These are phyloP conservation scores for Ceriops zippeliana DNA, from an alignment of 345 rosid genomes.

Conservation along the genomic window DNA sequence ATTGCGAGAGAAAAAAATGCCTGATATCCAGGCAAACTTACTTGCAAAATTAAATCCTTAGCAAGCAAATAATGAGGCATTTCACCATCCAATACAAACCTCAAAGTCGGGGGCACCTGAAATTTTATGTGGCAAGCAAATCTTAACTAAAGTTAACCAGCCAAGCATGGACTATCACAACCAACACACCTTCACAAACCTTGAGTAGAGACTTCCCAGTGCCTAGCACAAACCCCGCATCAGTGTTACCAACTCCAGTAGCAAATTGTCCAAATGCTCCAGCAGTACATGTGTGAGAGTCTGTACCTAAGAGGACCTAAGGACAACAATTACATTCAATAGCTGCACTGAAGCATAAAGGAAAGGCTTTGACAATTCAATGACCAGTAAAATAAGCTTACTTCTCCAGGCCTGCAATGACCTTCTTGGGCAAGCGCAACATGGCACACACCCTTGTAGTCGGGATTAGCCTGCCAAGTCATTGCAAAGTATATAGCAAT, in stretches of 20 bases:
- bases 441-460: slow-evolving; percentile 98
- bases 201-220: slow-evolving; percentile 90
- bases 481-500: slow-evolving; percentile 14
- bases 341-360: neutral
- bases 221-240: slow-evolving; percentile 93
- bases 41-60: slow-evolving; percentile 97
- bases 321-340: slow-evolving; percentile 7
- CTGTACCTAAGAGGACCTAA: slow-evolving; percentile 91
- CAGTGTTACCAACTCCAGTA: slow-evolving; percentile 97
- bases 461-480: slow-evolving; percentile 75
- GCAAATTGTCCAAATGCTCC: slow-evolving; percentile 99
- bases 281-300: slow-evolving; percentile 96
- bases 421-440: slow-evolving; percentile 99
- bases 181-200: slow-evolving; percentile 39
- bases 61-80: slow-evolving; percentile 88
- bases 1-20: slow-evolving; percentile 1
- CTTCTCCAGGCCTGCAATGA: slow-evolving; percentile 99
- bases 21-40: slow-evolving; percentile 32
- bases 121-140: slow-evolving; percentile 8
- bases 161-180: neutral
- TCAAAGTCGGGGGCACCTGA: slow-evolving; percentile 93
- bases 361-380: neutral
- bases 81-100: slow-evolving; percentile 97
- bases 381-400: slow-evolving; percentile 17
- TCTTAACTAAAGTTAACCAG: neutral